Evolutionary conservation across 768 basidiomycete species (phyloP).

Genomic region (Agrocybe praecox): DNA sequence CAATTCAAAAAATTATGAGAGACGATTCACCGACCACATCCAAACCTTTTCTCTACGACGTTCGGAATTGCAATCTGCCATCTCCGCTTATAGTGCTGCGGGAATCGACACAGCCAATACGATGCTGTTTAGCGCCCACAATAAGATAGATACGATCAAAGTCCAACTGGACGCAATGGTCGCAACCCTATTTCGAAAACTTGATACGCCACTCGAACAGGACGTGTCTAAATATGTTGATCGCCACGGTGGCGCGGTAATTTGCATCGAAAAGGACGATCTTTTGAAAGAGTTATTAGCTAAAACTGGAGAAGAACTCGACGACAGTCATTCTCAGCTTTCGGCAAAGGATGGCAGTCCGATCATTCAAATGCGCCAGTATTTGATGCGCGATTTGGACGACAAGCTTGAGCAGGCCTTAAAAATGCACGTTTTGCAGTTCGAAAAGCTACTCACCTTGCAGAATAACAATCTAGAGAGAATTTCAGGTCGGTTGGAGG

Average conservation of each 20-base stretch:
- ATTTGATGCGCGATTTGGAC: constrained; percentile 1
- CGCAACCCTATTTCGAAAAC: constrained; percentile 27
- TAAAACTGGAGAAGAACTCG: constrained; percentile 21
- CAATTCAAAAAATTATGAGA: constrained; percentile 10
- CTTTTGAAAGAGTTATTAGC: constrained; percentile 25
- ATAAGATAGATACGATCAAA: constrained; percentile 27
- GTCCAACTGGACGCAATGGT: constrained; percentile 22
- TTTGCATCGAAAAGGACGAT: constrained; percentile 31
- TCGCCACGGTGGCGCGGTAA: constrained; percentile 32
- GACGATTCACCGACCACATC: constrained; percentile 11
- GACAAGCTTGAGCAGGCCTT: constrained; percentile 10
- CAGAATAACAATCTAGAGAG: constrained; percentile 11
- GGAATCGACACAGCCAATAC: constrained; percentile 26
- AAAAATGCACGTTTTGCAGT: constrained; percentile 2
- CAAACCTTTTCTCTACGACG: constrained; percentile 11
- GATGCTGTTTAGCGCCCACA: constrained; percentile 25
- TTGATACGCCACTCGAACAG: constrained; percentile 33
- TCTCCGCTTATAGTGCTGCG: constrained; percentile 14
- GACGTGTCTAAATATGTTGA: constrained; percentile 34
- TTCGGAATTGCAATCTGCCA: constrained; percentile 5
- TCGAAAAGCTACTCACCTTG: constrained; percentile 12
- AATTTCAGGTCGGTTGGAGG: constrained; percentile 4
- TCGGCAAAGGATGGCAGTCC: neutral
- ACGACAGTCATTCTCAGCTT: neutral
- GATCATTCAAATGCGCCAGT: constrained; percentile 4